phyloP scores from a whole-genome alignment of 768 basidiomycete species.

The Fomitopsis serialis region DNA sequence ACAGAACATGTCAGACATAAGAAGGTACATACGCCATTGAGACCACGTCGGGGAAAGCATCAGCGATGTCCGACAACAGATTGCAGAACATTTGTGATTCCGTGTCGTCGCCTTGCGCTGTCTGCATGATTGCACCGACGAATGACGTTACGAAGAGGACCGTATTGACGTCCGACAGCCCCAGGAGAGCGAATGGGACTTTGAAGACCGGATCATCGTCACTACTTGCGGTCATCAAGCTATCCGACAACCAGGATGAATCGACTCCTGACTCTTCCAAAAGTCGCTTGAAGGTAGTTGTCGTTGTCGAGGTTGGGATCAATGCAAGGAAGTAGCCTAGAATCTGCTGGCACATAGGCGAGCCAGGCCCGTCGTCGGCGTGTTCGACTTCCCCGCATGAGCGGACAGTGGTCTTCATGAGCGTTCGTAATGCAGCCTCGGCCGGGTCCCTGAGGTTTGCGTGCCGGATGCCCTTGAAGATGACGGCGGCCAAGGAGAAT shows the following conservation, averaged over 20 bases:
- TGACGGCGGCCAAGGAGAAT: slow-evolving; percentile 74
- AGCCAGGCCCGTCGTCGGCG: slow-evolving; percentile 32
- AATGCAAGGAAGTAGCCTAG: slow-evolving; percentile 79
- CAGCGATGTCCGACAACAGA: slow-evolving; percentile 67
- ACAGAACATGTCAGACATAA: background rate
- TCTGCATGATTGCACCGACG: slow-evolving; percentile 65
- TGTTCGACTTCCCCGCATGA: slow-evolving; percentile 19
- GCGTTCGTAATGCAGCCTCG: slow-evolving; percentile 52
- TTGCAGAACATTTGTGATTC: slow-evolving; percentile 81
- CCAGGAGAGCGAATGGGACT: slow-evolving; percentile 53
- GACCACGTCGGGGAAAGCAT: slow-evolving; percentile 65
- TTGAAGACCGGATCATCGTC: slow-evolving; percentile 41
- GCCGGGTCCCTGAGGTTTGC: slow-evolving; percentile 57
- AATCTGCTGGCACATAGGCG: slow-evolving; percentile 50
- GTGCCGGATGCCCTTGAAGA: slow-evolving; percentile 84
- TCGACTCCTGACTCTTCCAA: slow-evolving; percentile 60
- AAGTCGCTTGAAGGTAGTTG: slow-evolving; percentile 50
- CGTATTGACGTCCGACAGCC: slow-evolving; percentile 52
- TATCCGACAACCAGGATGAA: slow-evolving; percentile 38
- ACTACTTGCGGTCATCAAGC: slow-evolving; percentile 33
- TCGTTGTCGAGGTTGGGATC: slow-evolving; percentile 60
- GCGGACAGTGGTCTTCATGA: slow-evolving; percentile 55
- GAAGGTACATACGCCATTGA: slow-evolving; percentile 59
- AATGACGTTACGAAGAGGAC: slow-evolving; percentile 76
- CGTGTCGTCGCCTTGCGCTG: slow-evolving; percentile 71